Evolutionary conservation across 805 yeast genomes (phyloP).

Genomic region (Grigorovia yakushimaensis): DNA sequence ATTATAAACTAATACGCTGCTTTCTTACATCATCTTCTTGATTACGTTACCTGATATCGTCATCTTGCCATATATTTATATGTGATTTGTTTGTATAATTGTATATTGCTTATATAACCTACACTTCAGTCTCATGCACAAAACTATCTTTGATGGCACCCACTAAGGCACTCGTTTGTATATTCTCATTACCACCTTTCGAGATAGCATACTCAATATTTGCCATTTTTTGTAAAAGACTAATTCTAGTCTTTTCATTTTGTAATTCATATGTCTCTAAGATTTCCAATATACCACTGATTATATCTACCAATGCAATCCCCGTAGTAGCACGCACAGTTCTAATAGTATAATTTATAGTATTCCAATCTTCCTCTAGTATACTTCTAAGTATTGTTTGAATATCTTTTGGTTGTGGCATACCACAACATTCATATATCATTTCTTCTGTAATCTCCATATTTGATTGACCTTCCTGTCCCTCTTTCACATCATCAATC

Average conservation of each 20-base stretch:
- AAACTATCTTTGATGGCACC: conserved; percentile 62
- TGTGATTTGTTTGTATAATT: too few relatives aligned
- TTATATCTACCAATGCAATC: conserved; percentile 77
- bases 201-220: conserved; percentile 89
- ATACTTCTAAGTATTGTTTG: conserved; percentile 67
- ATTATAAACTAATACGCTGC: too few relatives aligned
- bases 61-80: too few relatives aligned
- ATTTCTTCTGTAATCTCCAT: conserved; percentile 58
- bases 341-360: conserved; percentile 58
- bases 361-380: conserved; percentile 80
- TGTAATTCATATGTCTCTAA: conserved; percentile 60
- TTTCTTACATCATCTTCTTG: too few relatives aligned
- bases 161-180: conserved; percentile 82
- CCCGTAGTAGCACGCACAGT: conserved; percentile 66
- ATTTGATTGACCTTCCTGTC: conserved; percentile 18
- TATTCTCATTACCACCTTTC: conserved; percentile 84
- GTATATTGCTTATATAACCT: neutral
- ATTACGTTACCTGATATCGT: too few relatives aligned
- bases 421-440: conserved; percentile 92
- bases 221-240: conserved; percentile 59
- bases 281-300: conserved; percentile 65
- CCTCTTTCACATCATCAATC: conserved; percentile 29
- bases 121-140: conserved; percentile 23
- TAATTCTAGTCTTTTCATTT: conserved; percentile 45
- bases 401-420: conserved; percentile 83